Percentiles rank a stretch among this genome's conserved stretches.
phyloP scores from a whole-genome alignment of 2,329 filamentous ascomycete species.

The Huntiella moniliformis region DNA sequence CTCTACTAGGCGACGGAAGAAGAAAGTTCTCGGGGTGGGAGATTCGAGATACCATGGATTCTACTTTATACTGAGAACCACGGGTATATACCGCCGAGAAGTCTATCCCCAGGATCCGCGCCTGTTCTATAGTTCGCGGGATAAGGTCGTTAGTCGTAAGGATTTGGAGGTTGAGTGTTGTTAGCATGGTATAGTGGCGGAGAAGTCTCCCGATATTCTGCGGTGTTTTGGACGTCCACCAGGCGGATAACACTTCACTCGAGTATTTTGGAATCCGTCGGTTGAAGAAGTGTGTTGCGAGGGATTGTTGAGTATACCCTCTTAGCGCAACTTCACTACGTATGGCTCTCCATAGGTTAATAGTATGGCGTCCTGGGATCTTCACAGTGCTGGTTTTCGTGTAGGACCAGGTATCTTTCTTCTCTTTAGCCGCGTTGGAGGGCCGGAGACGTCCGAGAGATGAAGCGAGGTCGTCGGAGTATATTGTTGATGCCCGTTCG shows the following conservation, averaged over 20 bases:
- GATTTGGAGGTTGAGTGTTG: slow-evolving; percentile 73
- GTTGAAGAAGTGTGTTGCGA: slow-evolving; percentile 78
- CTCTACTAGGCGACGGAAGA: slow-evolving; percentile 71
- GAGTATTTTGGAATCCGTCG: slow-evolving; percentile 75
- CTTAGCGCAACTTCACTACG: slow-evolving; percentile 75
- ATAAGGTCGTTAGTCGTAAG: slow-evolving; percentile 80
- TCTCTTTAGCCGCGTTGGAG: slow-evolving; percentile 34
- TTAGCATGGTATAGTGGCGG: slow-evolving; percentile 57
- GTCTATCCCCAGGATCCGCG: slow-evolving; percentile 77
- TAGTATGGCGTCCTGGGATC: slow-evolving; percentile 86
- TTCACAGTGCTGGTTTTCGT: slow-evolving; percentile 81
- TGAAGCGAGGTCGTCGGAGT: slow-evolving; percentile 77
- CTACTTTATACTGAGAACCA: slow-evolving; percentile 95
- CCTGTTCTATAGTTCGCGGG: slow-evolving; percentile 80
- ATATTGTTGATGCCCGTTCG: slow-evolving; percentile 68
- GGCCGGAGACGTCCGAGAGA: slow-evolving; percentile 36
- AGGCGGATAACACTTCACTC: slow-evolving; percentile 58
- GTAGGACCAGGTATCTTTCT: slow-evolving; percentile 73
- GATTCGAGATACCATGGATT: slow-evolving; percentile 96
- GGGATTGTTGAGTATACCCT: slow-evolving; percentile 93
- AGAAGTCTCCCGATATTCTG: slow-evolving; percentile 45
- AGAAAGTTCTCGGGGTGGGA: slow-evolving; percentile 93
- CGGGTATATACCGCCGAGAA: slow-evolving; percentile 93
- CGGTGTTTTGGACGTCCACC: slow-evolving; percentile 35
- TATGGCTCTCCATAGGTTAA: slow-evolving; percentile 97